phyloP scores from a whole-genome alignment of 2,329 filamentous ascomycete genomes.

The Cytospora piceae region DNA sequence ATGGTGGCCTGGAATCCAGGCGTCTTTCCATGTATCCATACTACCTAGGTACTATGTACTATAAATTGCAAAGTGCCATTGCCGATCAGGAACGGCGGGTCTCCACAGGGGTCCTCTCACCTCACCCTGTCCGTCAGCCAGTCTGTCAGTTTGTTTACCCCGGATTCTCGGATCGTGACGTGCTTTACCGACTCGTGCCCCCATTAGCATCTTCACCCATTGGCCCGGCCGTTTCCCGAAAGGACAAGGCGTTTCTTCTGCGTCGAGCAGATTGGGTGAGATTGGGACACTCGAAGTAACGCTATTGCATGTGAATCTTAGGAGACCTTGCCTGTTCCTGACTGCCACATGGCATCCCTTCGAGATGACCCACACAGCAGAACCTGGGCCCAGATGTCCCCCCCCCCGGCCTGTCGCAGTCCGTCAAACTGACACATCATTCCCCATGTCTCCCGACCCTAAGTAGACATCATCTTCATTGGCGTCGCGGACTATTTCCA shows the following conservation, averaged over 20 bases:
- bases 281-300: neutral
- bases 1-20: neutral
- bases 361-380: conserved; percentile 7
- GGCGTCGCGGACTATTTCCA: neutral
- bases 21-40: neutral
- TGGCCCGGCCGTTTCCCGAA: conserved; percentile 14
- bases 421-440: neutral
- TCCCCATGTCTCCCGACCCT: neutral
- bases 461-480: neutral
- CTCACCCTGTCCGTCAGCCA: neutral
- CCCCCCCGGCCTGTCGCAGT: neutral
- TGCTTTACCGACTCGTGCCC: conserved; percentile 20
- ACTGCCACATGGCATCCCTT: conserved; percentile 20
- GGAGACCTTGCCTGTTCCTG: conserved; percentile 10
- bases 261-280: neutral
- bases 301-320: neutral
- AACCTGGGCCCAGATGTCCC: neutral
- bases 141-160: conserved; percentile 6
- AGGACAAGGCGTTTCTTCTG: neutral
- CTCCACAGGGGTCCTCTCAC: conserved; percentile 24
- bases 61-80: neutral
- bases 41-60: neutral
- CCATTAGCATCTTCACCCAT: conserved; percentile 8
- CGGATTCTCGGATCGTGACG: conserved; percentile 25
- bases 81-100: conserved; percentile 10